Base-by-base conservation (phyloP, 2,329 filamentous ascomycete species). In the Trichoderma harzianum region DNA sequence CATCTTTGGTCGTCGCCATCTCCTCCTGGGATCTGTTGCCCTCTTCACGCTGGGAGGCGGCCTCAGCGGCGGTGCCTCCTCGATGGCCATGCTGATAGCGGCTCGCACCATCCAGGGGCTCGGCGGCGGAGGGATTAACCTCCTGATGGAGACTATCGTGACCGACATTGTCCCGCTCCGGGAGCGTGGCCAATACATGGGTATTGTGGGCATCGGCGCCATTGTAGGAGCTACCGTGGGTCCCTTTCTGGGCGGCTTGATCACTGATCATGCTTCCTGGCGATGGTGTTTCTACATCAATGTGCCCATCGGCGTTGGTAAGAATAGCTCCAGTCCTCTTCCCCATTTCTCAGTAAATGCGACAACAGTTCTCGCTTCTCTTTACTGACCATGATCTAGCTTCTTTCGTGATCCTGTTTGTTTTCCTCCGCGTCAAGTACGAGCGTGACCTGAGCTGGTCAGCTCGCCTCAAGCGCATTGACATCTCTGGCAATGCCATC, bases 11-110 rank as follows among this genome's bases (percentile, higher is more conserved):
- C 81, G 88, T 1, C 82, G 85, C 32, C 81, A 78, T 26, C 76
- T 81, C 1, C 78, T 81, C 10, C 78, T 88, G 4, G 61, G 74
- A 2, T 76, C 83, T 0, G 80, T 87, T 0, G 78, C 77, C 7
- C 74, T 88, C 5, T 89, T 89, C 75, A 81, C 80, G 2, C 74
- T 89, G 0, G 88, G 88, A 0, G 87, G 86, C 73, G 85, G 83
- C 0, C 80, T 91, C 3, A 83, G 80, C 55, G 88, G 86, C 0
- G 83, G 82, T 0, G 84, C 88, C 0, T 80, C 75, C 0, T 83
- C 74, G 8, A 80, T 79, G 1, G 76, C 74, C 0, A 84, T 85
- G 76, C 79, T 92, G 2, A 87, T 91, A 16, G 83, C 81, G 4
- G 84, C 81, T 6, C 79, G 83, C 1, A 78, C 73, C 0, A 74